Evolutionary conservation across 129 eudicot species (phyloP).

Genomic region (Tagetes patula): DNA sequence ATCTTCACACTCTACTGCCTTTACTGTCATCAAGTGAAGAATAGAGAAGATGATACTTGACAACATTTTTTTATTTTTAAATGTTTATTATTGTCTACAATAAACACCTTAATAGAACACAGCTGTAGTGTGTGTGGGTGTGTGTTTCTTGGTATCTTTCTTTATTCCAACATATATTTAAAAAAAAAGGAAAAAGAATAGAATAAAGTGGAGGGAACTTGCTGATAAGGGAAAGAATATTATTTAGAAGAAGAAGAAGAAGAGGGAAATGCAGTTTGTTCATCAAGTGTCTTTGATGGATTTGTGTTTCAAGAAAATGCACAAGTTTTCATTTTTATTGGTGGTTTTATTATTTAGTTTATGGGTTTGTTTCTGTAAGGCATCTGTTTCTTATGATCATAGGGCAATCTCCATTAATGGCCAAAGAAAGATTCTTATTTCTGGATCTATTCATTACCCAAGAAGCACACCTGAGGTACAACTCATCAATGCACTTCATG

Average conservation of each 20-base stretch:
- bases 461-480: conserved; percentile 97
- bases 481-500: conserved; percentile 37
- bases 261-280: conserved; percentile 10
- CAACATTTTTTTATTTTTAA: not conserved
- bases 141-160: conserved; percentile 37
- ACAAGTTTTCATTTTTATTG: conserved; percentile 3
- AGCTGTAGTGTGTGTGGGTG: conserved; percentile 36
- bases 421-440: conserved; percentile 77
- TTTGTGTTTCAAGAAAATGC: conserved; percentile 32
- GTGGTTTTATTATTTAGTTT: conserved; percentile 44
- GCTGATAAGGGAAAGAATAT: conserved; percentile 37
- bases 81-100: not conserved
- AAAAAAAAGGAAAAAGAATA: conserved; percentile 9
- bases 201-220: conserved; percentile 49
- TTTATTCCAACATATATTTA: conserved; percentile 26
- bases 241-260: conserved; percentile 8
- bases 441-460: conserved; percentile 99
- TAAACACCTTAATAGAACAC: conserved; percentile 35
- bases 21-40: conserved; percentile 8
- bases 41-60: conserved; percentile 10
- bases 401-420: conserved; percentile 83
- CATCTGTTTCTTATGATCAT: conserved; percentile 78
- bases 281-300: conserved; percentile 16
- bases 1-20: conserved; percentile 32
- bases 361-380: conserved; percentile 42